Evolutionary conservation across 2,329 filamentous ascomycete genomes (phyloP).

Genomic region (Scedosporium boydii): DNA sequence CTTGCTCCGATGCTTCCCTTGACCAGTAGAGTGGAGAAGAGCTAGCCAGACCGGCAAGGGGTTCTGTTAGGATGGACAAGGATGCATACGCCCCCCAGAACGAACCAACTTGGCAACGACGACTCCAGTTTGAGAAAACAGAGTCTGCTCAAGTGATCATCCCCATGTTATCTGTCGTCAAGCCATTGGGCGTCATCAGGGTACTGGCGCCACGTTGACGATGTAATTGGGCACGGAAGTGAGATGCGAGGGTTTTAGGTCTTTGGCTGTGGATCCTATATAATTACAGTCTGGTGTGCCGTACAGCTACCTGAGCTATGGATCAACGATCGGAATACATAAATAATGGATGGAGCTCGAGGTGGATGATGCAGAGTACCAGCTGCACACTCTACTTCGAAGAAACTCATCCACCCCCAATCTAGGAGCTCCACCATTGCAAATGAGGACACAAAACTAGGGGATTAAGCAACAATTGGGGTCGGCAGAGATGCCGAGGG

Average conservation of each 20-base stretch:
- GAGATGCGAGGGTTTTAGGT: background rate
- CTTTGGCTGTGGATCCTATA: background rate
- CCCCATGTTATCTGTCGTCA: background rate
- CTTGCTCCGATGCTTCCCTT: background rate
- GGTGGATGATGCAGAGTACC: background rate
- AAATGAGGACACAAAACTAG: background rate
- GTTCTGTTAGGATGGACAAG: constrained; percentile 2
- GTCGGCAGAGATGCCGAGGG: background rate
- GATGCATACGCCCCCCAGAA: constrained; percentile 2
- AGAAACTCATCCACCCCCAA: background rate
- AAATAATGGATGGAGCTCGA: background rate
- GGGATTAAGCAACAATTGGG: background rate
- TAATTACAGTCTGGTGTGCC: background rate
- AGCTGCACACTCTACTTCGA: background rate
- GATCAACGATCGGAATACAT: no score
- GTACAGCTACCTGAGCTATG: constrained; percentile 1
- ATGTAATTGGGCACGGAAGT: constrained; percentile 1
- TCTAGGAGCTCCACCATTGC: background rate
- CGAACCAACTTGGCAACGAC: background rate
- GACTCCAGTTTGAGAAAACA: background rate
- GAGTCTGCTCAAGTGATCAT: constrained; percentile 5
- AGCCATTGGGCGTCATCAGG: constrained; percentile 2
- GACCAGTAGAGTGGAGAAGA: background rate
- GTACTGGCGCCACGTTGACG: constrained; percentile 4
- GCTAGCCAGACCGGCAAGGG: background rate